Evolutionary conservation across 2,329 filamentous ascomycete genomes (phyloP), one percentile per base, ranked within the genome.

Genomic region (Epichloe aotearoae): DNA sequence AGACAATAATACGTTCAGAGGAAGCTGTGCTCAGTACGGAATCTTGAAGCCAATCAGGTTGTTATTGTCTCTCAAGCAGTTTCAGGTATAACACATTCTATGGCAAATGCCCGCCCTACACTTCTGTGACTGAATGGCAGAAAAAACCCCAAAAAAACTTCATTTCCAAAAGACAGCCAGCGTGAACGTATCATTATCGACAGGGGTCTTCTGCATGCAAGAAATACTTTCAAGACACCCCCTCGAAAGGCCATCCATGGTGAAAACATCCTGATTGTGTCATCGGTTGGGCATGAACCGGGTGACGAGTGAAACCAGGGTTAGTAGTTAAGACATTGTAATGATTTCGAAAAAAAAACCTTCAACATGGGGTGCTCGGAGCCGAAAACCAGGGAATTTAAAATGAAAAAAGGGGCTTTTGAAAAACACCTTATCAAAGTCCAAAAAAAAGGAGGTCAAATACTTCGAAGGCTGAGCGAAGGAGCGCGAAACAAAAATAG

Each of bases 401-500:
- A 19, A 23, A n/a, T 10, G 8, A 30, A 11, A 30, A 7, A 10
- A 11, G 1, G 8, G 8, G 30, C 6, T 8, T 8, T 11, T 30
- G 7, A 30, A 30, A 4, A 30, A 30, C 8, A n/a, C n/a, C n/a
- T n/a, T n/a, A 30, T 30, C 30, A 8, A 3, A 39, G 38, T 5
- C 7, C 38, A n/a, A n/a, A 41, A 5, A 20, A 2, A n/a, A 41
- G 39, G 8, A 11, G 26, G 3, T 11, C 8, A 4, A 4, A 4
- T 30, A 30, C 10, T 30, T 30, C 26, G 3, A 1, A 30, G 26
- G 26, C 26, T 30, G 8, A 30, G 10, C 26, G 1, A 11, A 30
- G 3, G 30, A 11, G 8, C 10, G 30, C 3, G 3, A 1, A 1
- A 0, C 3, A 10, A 30, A 30, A 30, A 30, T 10, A 4, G 1